A percentile compares a stretch with the other conserved stretches of the same genome.
Evolutionary conservation across 179 eudicot species (phyloP).

Genomic region (Amaranthus tricolor): DNA sequence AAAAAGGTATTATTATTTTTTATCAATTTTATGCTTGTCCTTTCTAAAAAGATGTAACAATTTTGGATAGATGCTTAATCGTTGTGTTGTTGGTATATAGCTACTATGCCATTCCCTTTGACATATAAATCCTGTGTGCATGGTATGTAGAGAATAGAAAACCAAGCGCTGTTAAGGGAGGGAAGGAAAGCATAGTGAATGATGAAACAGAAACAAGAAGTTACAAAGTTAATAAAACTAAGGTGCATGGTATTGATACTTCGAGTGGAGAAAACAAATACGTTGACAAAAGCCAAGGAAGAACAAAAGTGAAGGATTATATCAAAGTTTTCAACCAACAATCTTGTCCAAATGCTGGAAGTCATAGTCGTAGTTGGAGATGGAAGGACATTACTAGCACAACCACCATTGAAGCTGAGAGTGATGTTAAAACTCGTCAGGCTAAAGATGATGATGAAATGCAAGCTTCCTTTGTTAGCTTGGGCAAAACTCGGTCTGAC

Average conservation of each 20-base stretch:
- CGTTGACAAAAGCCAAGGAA: constrained; percentile 28
- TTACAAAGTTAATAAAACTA: constrained; percentile 7
- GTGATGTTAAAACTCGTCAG: neutral
- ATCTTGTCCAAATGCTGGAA: constrained; percentile 25
- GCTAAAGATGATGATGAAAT: constrained; percentile 13
- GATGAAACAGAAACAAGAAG: constrained; percentile 21
- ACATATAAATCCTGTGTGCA: neutral
- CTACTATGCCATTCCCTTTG: constrained; percentile 3
- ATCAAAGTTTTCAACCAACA: constrained; percentile 73
- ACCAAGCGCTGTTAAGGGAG: constrained; percentile 22
- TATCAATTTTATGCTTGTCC: neutral
- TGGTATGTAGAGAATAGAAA: constrained; percentile 35
- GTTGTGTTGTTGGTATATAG: neutral
- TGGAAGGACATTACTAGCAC: neutral
- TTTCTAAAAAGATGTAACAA: too few species aligned
- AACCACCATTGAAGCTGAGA: neutral
- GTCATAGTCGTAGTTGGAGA: constrained; percentile 6
- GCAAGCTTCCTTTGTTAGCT: constrained; percentile 24
- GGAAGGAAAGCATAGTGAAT: constrained; percentile 25
- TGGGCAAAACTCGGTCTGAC: constrained; percentile 26
- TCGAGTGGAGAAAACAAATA: constrained; percentile 23
- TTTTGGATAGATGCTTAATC: too few species aligned
- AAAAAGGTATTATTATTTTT: constrained; percentile 39
- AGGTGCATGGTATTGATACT: constrained; percentile 14
- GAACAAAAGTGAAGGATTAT: constrained; percentile 70